A percentile compares a stretch with the other conserved stretches of the same genome.
These are phyloP conservation scores for Citrullus mucosospermus DNA, from an alignment of 306 rosid genomes.

Conservation along the genomic window DNA sequence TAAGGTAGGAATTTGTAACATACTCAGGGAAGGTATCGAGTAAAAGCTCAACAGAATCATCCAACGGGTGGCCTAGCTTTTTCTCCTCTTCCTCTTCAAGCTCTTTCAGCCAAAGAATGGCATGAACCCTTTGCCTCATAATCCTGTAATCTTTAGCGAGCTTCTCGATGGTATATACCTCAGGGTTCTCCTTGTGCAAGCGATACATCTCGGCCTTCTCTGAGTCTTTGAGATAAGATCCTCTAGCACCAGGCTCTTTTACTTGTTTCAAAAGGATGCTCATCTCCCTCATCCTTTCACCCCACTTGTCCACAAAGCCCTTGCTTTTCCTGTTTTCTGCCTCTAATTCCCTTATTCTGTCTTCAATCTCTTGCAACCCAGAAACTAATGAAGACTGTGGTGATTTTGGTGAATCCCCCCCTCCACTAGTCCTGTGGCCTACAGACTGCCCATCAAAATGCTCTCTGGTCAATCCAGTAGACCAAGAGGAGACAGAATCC, in stretches of 20 bases:
- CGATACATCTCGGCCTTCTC: conserved; percentile 79
- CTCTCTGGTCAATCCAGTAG: conserved; percentile 51
- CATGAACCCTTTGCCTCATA: conserved; percentile 96
- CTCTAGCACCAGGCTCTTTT: conserved; percentile 30
- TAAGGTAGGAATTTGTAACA: conserved; percentile 10
- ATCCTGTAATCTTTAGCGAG: conserved; percentile 74
- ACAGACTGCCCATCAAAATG: conserved; percentile 70
- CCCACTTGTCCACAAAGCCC: conserved; percentile 13
- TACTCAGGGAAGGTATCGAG: conserved; percentile 81
- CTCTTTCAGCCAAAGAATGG: conserved; percentile 90
- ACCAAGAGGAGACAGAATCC: conserved; percentile 51
- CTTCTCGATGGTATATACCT: conserved; percentile 59
- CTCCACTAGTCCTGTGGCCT: conserved; percentile 11
- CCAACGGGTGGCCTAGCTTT: conserved; percentile 67
- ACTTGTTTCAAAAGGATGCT: conserved; percentile 33
- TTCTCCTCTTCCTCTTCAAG: conserved; percentile 76
- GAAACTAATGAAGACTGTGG: conserved; percentile 16
- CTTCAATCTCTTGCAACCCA: conserved; percentile 46
- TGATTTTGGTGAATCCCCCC: not conserved
- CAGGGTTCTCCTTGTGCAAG: conserved; percentile 61
- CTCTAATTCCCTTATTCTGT: conserved; percentile 33
- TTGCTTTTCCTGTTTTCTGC: conserved; percentile 35
- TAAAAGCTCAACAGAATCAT: conserved; percentile 79
- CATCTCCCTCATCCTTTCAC: not conserved
- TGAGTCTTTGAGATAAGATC: conserved; percentile 74